Evolutionary conservation across 31 red algal genomes (phyloP), one percentile per base, ranked within the genome.

Genomic region (Asparagopsis taxiformis): DNA sequence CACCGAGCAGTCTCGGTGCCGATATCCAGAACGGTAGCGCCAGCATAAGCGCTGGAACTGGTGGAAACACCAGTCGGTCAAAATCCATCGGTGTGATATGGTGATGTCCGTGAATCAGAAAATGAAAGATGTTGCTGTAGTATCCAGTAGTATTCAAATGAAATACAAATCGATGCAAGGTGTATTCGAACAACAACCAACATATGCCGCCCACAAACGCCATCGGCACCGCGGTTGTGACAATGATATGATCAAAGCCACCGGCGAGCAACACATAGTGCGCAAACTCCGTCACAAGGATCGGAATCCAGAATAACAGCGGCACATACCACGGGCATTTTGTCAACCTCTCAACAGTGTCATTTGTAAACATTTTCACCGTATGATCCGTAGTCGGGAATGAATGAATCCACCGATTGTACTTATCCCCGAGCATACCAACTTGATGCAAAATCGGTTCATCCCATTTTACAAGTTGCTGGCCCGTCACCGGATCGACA

Each of bases 291-390:
- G 68, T n/a, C 5, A 37, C 33, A 24, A 94, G 60, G 2, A 99
- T 75, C 4, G 96, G 96, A 0, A 94, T 21, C 96, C 96, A 99
- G 61, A 94, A 87, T 1, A 94, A 28, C 19, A 99, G 88, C 46
- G 96, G 96, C 37, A 99, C 82, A 55, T 99, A 99, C 96, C 96
- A 99, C 11, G 86, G 87, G 31, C 96, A 99, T 63, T 94, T 94
- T 44, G 96, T 94, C 55, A 99, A 57, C 0, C 31, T 56, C 79
- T 99, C 96, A 19, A 99, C 56, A 28, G 53, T 43, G 39, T 80
- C 77, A 63, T 94, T 94, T 16, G 82, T 71, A 63, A 99, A 99
- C 77, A 99, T 87, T 29, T 77, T 79, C 3, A 99, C 96, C 17
- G 86, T 91, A 70, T 94, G 91, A 64, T 99, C 96, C 0, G 90